These are phyloP conservation scores for Dryadomyces quercus-mongolicae DNA, from an alignment of 2,329 filamentous ascomycete species.

Conservation along the genomic window DNA sequence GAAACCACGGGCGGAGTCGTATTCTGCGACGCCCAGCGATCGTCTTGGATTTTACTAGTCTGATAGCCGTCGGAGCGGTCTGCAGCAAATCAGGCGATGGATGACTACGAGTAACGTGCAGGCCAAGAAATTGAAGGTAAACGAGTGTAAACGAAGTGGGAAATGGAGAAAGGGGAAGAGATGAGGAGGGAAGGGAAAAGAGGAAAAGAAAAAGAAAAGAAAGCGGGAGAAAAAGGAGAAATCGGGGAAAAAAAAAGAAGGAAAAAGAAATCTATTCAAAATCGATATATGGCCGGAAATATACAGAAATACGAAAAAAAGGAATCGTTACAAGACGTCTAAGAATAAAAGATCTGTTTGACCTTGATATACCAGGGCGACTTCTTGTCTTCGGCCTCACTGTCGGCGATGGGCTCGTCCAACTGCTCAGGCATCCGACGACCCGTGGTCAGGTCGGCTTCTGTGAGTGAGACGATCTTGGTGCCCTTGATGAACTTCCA, in stretches of 20 bases:
- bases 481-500: constrained; percentile 44
- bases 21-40: too few species aligned
- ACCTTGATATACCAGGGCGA: constrained; percentile 1
- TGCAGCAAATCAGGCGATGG: too few species aligned
- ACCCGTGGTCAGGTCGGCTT: constrained; percentile 42
- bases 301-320: too few species aligned
- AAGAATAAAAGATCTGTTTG: not conserved
- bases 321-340: not conserved
- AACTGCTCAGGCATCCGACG: constrained; percentile 21
- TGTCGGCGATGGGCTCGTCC: constrained; percentile 18
- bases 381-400: not conserved
- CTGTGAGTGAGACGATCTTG: constrained; percentile 31
- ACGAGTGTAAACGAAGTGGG: not conserved
- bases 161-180: not conserved
- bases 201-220: not conserved
- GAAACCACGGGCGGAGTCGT: too few species aligned
- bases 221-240: not conserved
- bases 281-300: too few species aligned
- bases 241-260: not conserved
- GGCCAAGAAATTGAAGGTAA: not conserved
- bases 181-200: not conserved
- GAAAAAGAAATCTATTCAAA: not conserved
- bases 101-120: too few species aligned
- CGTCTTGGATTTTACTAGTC: too few species aligned
- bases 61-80: too few species aligned